Conservation (phyloP, 768 basidiomycete genomes). For the Suillus brevipes region DNA sequence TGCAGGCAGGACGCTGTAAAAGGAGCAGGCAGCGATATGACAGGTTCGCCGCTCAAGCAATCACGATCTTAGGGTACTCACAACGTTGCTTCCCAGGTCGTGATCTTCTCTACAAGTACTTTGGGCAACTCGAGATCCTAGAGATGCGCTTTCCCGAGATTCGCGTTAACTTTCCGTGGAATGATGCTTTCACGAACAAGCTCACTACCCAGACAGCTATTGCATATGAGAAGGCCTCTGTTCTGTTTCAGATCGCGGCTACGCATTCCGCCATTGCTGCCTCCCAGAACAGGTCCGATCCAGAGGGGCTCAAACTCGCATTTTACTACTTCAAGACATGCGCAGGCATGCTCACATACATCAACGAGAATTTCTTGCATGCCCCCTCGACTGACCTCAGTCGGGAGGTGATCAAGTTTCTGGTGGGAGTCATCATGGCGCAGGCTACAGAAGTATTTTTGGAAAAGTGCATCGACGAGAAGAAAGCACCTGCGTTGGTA, state of each 20-base stretch:
- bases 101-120: constrained; percentile 98
- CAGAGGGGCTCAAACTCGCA: constrained; percentile 89
- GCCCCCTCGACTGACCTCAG: constrained; percentile 95
- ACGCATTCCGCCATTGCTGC: constrained; percentile 92
- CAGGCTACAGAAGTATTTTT: constrained; percentile 97
- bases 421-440: constrained; percentile 83
- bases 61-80: constrained; percentile 4
- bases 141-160: constrained; percentile 97
- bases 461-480: constrained; percentile 92
- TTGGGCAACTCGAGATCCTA: constrained; percentile 96
- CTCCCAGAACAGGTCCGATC: constrained; percentile 81
- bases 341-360: constrained; percentile 96
- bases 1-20: constrained; percentile 95
- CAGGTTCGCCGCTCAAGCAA: constrained; percentile 53
- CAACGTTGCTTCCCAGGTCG: constrained; percentile 50
- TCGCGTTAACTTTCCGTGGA: constrained; percentile 94
- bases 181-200: constrained; percentile 95
- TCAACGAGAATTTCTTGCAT: constrained; percentile 99
- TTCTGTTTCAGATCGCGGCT: constrained; percentile 93
- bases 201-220: constrained; percentile 93
- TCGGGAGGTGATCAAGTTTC: constrained; percentile 91
- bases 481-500: constrained; percentile 77
- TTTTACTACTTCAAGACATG: constrained; percentile 90
- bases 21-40: constrained; percentile 93
- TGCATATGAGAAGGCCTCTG: constrained; percentile 96